Percentiles rank a stretch among this genome's conserved stretches.
Evolutionary conservation across 2,329 filamentous ascomycete genomes (phyloP).

Genomic region (Thelonectria discophora): DNA sequence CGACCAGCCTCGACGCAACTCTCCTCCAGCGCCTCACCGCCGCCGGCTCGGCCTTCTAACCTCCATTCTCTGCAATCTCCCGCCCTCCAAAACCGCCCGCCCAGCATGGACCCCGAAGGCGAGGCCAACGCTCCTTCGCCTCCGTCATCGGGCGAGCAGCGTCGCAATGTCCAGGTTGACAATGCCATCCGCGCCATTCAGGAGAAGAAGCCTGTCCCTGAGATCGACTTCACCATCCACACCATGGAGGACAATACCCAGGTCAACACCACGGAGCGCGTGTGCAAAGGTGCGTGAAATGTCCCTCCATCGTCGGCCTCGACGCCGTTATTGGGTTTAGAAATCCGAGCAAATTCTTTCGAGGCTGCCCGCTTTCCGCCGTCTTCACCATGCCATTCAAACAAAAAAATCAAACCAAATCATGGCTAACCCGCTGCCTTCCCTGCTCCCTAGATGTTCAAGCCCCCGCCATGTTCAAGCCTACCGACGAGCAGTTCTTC

Average conservation of each 20-base stretch:
- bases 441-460: conserved; percentile 78
- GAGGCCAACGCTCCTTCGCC: conserved; percentile 46
- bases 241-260: conserved; percentile 97
- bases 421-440: conserved; percentile 31
- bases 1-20: conserved; percentile 26
- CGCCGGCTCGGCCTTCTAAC: conserved; percentile 33
- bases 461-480: conserved; percentile 92
- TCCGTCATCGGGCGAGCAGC: conserved; percentile 51
- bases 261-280: conserved; percentile 93
- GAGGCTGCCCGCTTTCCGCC: background rate
- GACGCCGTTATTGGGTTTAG: conserved; percentile 34
- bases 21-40: conserved; percentile 38
- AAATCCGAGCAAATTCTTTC: conserved; percentile 15
- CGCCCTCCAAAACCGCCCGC: conserved; percentile 28
- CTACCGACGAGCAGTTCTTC: conserved; percentile 94
- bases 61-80: conserved; percentile 23
- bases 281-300: conserved; percentile 87
- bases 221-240: conserved; percentile 98
- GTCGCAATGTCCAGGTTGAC: conserved; percentile 74
- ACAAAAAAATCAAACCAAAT: conserved; percentile 13
- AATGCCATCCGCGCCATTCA: conserved; percentile 91
- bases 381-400: background rate
- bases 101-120: conserved; percentile 61
- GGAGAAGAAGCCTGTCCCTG: conserved; percentile 93
- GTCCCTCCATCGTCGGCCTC: conserved; percentile 26